Evolutionary conservation across 148 eudicot genomes (phyloP).

Genomic region (Beta vulgaris): DNA sequence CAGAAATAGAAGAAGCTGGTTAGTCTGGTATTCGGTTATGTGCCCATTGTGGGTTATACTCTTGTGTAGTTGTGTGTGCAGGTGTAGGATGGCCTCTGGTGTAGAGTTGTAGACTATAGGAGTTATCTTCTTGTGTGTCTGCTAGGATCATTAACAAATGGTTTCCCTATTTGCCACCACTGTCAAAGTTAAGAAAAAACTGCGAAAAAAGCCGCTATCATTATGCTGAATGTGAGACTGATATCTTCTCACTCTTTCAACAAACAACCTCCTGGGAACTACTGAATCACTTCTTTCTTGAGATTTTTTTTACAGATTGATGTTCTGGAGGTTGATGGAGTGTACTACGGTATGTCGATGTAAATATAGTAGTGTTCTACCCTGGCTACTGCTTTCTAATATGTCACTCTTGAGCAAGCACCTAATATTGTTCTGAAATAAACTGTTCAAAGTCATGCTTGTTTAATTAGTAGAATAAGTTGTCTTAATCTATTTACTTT

Average conservation of each 20-base stretch:
- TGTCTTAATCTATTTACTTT: background rate
- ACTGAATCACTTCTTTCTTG: background rate
- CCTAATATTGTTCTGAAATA: background rate
- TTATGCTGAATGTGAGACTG: background rate
- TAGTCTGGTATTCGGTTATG: too few species aligned
- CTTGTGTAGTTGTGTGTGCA: too few species aligned
- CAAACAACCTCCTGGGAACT: background rate
- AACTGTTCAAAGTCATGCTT: background rate
- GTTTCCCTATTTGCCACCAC: background rate
- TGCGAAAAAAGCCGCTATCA: background rate
- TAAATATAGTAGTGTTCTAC: background rate
- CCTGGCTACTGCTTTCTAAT: slow-evolving; percentile 3
- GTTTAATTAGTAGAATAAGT: background rate
- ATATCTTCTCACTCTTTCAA: background rate
- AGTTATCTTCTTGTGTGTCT: too few species aligned
- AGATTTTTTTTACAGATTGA: slow-evolving; percentile 70
- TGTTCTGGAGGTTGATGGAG: slow-evolving; percentile 96
- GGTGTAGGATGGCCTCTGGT: too few species aligned
- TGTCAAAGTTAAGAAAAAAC: too few species aligned
- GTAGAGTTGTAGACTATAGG: too few species aligned
- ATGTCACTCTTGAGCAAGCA: background rate
- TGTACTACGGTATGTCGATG: slow-evolving; percentile 67
- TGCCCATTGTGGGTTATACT: too few species aligned
- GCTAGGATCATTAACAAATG: too few species aligned
- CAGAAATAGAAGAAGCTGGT: too few species aligned